phyloP scores from a whole-genome alignment of 73 alveolate genomes.

The Vitrella brassicaformis region DNA sequence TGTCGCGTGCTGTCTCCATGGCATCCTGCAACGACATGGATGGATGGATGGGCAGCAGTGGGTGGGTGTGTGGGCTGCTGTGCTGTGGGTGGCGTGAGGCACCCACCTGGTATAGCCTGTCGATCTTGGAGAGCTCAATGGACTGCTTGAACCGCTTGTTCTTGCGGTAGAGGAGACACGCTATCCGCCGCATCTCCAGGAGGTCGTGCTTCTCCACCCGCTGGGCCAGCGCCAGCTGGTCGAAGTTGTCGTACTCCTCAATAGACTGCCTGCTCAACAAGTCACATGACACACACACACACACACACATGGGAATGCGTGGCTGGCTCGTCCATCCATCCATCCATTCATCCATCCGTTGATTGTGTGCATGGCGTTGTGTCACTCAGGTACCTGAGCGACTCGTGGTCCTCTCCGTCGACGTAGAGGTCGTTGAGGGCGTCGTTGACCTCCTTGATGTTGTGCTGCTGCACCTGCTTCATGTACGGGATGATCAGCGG shows the following conservation, averaged over 20 bases:
- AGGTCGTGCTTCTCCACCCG: constrained; percentile 82
- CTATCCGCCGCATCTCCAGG: constrained; percentile 82
- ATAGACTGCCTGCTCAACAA: constrained; percentile 40
- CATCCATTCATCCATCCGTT: not conserved
- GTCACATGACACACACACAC: not conserved
- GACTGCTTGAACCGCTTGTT: constrained; percentile 75
- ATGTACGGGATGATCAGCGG: constrained; percentile 80
- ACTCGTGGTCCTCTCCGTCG: constrained; percentile 86
- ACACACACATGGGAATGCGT: not conserved
- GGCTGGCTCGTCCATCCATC: not conserved
- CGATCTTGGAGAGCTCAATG: constrained; percentile 72
- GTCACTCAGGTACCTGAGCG: constrained; percentile 38
- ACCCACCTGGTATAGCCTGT: constrained; percentile 47
- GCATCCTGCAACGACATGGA: constrained; percentile 49
- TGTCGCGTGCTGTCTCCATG: constrained; percentile 86
- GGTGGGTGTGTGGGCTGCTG: too few relatives aligned
- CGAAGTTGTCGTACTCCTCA: constrained; percentile 78
- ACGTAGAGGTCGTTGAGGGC: constrained; percentile 85
- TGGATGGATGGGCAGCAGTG: not conserved
- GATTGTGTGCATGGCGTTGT: too few relatives aligned
- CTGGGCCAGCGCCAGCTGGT: constrained; percentile 71
- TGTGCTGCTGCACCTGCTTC: constrained; percentile 79
- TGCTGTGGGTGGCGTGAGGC: too few relatives aligned
- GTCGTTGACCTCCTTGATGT: constrained; percentile 82
- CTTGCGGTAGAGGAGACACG: constrained; percentile 83